Evolutionary conservation across 1,284 basidiomycete genomes (phyloP).

Genomic region (Vanrija sp.): DNA sequence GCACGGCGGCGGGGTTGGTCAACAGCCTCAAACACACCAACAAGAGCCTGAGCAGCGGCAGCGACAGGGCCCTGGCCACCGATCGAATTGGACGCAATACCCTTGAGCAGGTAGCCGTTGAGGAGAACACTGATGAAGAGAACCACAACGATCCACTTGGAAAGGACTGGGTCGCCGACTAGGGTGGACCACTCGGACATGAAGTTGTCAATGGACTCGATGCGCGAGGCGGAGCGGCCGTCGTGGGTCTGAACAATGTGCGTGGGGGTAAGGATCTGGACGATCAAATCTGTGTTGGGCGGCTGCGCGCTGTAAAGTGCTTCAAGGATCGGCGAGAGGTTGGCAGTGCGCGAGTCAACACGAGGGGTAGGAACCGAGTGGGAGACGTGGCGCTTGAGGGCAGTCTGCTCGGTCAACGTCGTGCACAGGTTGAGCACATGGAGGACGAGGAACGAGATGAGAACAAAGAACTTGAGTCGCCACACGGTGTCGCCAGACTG

Average conservation of each 20-base stretch:
- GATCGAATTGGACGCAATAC: conserved; percentile 54
- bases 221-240: conserved; percentile 31
- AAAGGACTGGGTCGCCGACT: conserved; percentile 89
- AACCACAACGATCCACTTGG: conserved; percentile 91
- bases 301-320: conserved; percentile 56
- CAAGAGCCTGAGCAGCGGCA: conserved; percentile 51
- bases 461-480: conserved; percentile 83
- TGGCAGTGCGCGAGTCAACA: conserved; percentile 52
- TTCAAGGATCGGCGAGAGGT: conserved; percentile 60
- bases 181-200: conserved; percentile 93
- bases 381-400: conserved; percentile 57
- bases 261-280: conserved; percentile 67
- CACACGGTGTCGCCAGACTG: conserved; percentile 70
- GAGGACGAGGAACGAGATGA: conserved; percentile 79
- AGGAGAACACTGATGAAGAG: conserved; percentile 83
- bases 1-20: conserved; percentile 12
- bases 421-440: conserved; percentile 92
- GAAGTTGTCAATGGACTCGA: conserved; percentile 69
- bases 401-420: conserved; percentile 73
- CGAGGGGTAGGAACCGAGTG: conserved; percentile 38
- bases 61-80: conserved; percentile 50
- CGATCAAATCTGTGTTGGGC: conserved; percentile 57
- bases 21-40: conserved; percentile 44
- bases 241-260: conserved; percentile 53
- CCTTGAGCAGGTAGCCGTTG: conserved; percentile 90